Base-by-base conservation (phyloP, 129 eudicot species). In the Kitagawia praeruptora region DNA sequence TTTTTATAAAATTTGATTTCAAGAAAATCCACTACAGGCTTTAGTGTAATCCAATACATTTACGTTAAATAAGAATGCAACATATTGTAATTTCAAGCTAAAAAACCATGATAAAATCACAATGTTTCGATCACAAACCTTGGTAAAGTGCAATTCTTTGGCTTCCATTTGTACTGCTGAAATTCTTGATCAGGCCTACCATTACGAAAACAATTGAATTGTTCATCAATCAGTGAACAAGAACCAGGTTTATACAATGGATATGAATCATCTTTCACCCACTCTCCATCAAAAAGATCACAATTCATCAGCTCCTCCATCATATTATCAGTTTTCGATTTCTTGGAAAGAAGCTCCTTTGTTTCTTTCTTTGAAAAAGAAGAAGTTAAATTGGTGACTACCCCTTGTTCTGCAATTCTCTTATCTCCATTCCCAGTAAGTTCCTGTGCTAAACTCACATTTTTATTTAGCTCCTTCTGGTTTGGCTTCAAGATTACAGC, bases 181-280 rank as follows among this genome's bases (percentile, higher is more conserved):
- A 77, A 91, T 70, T 71, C 89, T 78, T 86, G 81, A 86, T 89
- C 94, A 81, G 94, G 92, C 77, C 93, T 87, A 45, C 92, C 87
- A 86, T 89, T 91, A 0, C 27, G 48, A 77, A 83, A 84, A 80
- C 97, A 91, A 76, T 87, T 85, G 80, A 91, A 91, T 38, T 83
- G 90, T 44, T 89, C 88, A 82, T 91, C 97, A 80, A 91, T 87
- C 44, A 85, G 75, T 54, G 94, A 84, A 75, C 97, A 91, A 75
- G 92, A 89, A 79, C 92, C 94, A 38, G 92, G 90, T 75, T 83
- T 80, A 79, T 89, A 91, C 42, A 91, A 73, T 25, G 97, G 97
- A 82, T 89, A 87, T 3, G 85, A 77, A 31, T 89, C 92, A 83
- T 91, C 97, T 53, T 66, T 86, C 75, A 91, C 90, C 97, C 97